Evolutionary conservation across 805 yeast genomes (phyloP), one percentile per base, ranked within the genome.

Genomic region (Alloascoidea hylecoeti): DNA sequence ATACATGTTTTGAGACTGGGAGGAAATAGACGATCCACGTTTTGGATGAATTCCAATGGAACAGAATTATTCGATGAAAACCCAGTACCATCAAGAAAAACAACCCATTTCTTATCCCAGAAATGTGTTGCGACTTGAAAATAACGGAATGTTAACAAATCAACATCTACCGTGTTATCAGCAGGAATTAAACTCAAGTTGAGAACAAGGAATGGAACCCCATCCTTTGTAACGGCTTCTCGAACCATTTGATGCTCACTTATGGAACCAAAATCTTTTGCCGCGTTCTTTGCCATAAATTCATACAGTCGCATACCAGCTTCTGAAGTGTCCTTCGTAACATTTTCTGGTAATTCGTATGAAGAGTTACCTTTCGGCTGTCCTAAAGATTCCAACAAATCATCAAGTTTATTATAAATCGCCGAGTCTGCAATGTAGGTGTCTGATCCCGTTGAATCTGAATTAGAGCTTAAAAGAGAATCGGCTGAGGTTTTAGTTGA

Each of bases 21-120:
- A 0, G 88, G 81, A 0, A 75, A 62, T 41, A 73, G 55, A 15
- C 57, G 57, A 9, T 58, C 55, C 6, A 74, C 45, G 4, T 69
- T 46, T 0, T 49, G 41, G 35, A 63, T 50, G 35, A 68, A 59
- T 5, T 53, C 47, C 30, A 44, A 41, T 13, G 55, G 52, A 18
- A 56, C 43, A 2, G 50, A 32, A 6, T 47, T 45, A 2, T 41
- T 34, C 5, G 57, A 57, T 18, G 61, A 53, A 49, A 67, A 75
- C 9, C 75, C 77, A 0, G 94, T 80, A 45, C 82, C 74, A 52
- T 85, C 95, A 41, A 72, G 46, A 4, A 84, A 69, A 37, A 76
- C 42, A 42, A 73, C 70, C 51, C 68, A 82, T 40, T 72, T 73
- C 19, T 71, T 65, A 15, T 76, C 74, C 88, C 94, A 79, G 17